Evolutionary conservation across 2,329 filamentous ascomycete genomes (phyloP).

Genomic region (Colletotrichum agaves): DNA sequence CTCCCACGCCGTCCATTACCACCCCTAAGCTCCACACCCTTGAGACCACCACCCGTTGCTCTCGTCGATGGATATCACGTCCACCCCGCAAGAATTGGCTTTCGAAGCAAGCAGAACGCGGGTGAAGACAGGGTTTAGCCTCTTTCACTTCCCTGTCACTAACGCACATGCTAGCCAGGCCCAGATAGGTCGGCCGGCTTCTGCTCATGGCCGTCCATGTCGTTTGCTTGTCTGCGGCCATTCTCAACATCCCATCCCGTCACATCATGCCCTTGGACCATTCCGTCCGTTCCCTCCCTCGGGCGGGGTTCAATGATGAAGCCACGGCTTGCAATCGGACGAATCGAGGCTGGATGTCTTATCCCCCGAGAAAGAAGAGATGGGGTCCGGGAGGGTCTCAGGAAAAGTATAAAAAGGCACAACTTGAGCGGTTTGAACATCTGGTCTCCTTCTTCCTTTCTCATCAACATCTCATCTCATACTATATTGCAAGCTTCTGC

Average conservation of each 20-base stretch:
- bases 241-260: conserved; percentile 45
- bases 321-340: conserved; percentile 46
- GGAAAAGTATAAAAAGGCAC: conserved; percentile 73
- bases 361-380: conserved; percentile 49
- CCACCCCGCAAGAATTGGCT: conserved; percentile 11
- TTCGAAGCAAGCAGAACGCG: conserved; percentile 6
- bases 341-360: conserved; percentile 58
- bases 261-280: conserved; percentile 48
- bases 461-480: conserved; percentile 44
- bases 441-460: conserved; percentile 65
- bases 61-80: conserved; percentile 18
- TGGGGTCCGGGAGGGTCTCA: conserved; percentile 48
- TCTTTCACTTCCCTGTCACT: conserved; percentile 29
- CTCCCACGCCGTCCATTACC: conserved; percentile 30
- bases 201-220: conserved; percentile 42
- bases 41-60: conserved; percentile 11
- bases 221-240: conserved; percentile 26
- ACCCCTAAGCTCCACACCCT: conserved; percentile 30
- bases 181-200: conserved; percentile 42
- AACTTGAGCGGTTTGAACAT: conserved; percentile 56
- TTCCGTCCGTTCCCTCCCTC: conserved; percentile 42
- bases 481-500: conserved; percentile 39
- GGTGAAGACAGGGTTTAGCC: conserved; percentile 35
- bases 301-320: conserved; percentile 53
- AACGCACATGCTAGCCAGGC: conserved; percentile 35